phyloP scores from a whole-genome alignment of 108 stramenopile genomes.

The Asterionellopsis glacialis region DNA sequence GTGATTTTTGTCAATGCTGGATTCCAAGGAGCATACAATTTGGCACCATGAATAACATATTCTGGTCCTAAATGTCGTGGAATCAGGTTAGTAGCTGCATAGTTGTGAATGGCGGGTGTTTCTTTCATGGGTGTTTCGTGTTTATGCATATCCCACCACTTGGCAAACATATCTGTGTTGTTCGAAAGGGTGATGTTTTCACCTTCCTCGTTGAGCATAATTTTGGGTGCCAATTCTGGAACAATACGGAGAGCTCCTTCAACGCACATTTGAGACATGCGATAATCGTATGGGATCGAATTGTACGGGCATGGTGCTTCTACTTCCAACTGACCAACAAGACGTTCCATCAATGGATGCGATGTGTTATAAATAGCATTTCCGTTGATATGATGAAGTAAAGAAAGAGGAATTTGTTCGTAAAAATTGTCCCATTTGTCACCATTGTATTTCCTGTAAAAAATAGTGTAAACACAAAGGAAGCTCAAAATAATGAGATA shows the following conservation, averaged over 20 bases:
- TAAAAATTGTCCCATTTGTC: constrained; percentile 72
- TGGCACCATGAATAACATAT: constrained; percentile 68
- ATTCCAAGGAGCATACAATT: constrained; percentile 57
- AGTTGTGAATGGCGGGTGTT: constrained; percentile 60
- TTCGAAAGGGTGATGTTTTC: constrained; percentile 54
- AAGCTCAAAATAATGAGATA: constrained; percentile 4
- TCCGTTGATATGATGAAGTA: constrained; percentile 65
- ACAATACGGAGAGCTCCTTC: constrained; percentile 53
- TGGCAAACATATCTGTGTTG: constrained; percentile 46
- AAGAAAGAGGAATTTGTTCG: constrained; percentile 50
- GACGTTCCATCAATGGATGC: constrained; percentile 48
- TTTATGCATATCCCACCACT: constrained; percentile 51
- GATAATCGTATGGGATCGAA: constrained; percentile 63
- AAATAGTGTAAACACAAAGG: no score
- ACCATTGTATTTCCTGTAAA: constrained; percentile 4
- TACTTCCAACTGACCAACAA: constrained; percentile 57
- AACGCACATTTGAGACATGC: constrained; percentile 68
- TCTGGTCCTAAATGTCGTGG: constrained; percentile 56
- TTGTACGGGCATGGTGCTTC: constrained; percentile 65
- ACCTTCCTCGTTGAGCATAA: constrained; percentile 64
- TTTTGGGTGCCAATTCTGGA: constrained; percentile 43
- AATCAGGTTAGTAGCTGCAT: constrained; percentile 68
- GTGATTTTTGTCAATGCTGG: constrained; percentile 42
- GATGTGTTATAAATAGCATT: constrained; percentile 73
- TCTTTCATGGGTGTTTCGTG: constrained; percentile 43